These are phyloP conservation scores for Dactylellina leptospora DNA, from an alignment of 2,329 filamentous ascomycete genomes.

Conservation along the genomic window DNA sequence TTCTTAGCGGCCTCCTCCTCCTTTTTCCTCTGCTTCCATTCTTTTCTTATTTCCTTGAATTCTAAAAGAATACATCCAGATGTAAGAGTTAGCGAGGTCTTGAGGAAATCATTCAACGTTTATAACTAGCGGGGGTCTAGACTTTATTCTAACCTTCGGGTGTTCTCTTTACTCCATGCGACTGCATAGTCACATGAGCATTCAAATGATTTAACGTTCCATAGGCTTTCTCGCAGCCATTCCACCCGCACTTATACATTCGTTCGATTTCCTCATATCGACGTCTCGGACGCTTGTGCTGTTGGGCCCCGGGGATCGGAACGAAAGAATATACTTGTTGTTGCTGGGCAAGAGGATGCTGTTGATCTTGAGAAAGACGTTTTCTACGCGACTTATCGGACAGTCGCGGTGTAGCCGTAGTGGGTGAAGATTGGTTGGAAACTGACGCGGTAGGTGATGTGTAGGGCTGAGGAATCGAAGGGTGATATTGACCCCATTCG, in stretches of 20 bases:
- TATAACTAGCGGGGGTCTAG: background rate
- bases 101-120: background rate
- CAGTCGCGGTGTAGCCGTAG: conserved; percentile 46
- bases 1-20: conserved; percentile 92
- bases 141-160: conserved; percentile 80
- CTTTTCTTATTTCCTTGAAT: conserved; percentile 98
- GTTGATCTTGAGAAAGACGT: conserved; percentile 55
- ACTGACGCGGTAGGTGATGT: conserved; percentile 57
- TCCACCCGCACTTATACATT: conserved; percentile 99
- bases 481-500: conserved; percentile 54
- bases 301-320: conserved; percentile 93
- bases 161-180: conserved; percentile 90
- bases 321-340: conserved; percentile 97
- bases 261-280: conserved; percentile 98
- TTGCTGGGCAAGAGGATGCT: conserved; percentile 62
- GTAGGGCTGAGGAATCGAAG: conserved; percentile 48
- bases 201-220: conserved; percentile 97
- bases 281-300: conserved; percentile 92
- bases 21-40: conserved; percentile 99
- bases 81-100: background rate
- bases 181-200: conserved; percentile 98
- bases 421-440: conserved; percentile 53
- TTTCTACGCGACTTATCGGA: conserved; percentile 48
- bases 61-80: conserved; percentile 66
- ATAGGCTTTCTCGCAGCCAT: conserved; percentile 98